Conservation (phyloP, 768 basidiomycete genomes). For the Porpolomopsis calyptriformis region DNA sequence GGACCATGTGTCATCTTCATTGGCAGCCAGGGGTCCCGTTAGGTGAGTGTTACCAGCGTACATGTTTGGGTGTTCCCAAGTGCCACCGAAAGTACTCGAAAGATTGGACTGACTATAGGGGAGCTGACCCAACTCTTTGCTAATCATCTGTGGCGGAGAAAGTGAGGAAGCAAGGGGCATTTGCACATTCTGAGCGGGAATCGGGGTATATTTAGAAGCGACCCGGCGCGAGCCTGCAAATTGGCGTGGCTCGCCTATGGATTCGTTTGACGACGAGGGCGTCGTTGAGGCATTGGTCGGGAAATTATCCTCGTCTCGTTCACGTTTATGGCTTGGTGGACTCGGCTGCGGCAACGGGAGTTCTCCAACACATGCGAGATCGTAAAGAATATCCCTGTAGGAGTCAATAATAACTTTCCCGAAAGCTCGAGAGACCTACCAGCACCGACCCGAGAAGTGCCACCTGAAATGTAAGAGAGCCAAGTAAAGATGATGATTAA, state of each 20-base stretch:
- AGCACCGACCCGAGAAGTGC: conserved; percentile 30
- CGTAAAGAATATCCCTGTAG: conserved; percentile 13
- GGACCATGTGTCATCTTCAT: no score
- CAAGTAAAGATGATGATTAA: not conserved
- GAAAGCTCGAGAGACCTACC: conserved; percentile 19
- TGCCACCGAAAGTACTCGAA: not conserved
- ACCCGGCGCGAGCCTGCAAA: conserved; percentile 28
- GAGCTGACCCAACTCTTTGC: not conserved
- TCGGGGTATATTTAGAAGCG: conserved; percentile 13
- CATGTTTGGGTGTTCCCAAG: no score
- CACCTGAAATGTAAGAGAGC: conserved; percentile 21
- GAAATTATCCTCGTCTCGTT: conserved; percentile 36
- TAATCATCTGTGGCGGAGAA: not conserved
- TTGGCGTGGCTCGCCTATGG: conserved; percentile 13
- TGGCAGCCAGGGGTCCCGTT: not conserved
- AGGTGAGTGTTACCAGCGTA: no score
- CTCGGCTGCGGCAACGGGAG: conserved; percentile 12
- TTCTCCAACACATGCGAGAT: conserved; percentile 14
- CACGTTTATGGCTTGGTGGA: conserved; percentile 33
- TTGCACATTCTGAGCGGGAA: not conserved
- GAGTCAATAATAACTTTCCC: conserved; percentile 22
- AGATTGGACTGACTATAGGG: no score
- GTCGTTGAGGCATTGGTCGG: conserved; percentile 9
- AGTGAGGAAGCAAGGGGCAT: not conserved
- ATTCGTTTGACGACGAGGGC: conserved; percentile 11